phyloP scores from a whole-genome alignment of 2,329 filamentous ascomycete species.

The Salinomyces thailandicus region DNA sequence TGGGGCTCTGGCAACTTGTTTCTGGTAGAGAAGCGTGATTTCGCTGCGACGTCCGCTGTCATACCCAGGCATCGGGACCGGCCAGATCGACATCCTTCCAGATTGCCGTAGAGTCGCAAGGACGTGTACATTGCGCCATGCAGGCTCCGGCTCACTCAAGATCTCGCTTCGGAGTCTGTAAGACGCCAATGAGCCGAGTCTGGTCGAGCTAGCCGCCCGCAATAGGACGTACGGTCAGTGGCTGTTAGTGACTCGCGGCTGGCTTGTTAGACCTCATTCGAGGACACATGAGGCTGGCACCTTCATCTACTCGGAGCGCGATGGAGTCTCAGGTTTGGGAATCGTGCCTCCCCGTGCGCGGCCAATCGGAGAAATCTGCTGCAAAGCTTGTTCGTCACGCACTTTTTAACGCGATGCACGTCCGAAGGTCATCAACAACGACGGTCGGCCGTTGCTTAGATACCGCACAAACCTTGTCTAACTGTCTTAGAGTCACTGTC shows the following conservation, averaged over 20 bases:
- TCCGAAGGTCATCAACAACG: no score
- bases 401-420: no score
- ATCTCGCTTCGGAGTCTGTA: neutral
- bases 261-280: neutral
- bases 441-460: no score
- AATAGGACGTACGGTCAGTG: neutral
- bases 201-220: neutral
- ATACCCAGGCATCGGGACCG: no score
- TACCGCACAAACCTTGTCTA: no score
- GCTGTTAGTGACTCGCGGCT: no score
- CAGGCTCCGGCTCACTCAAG: neutral
- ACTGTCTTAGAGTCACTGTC: no score
- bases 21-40: neutral
- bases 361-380: no score
- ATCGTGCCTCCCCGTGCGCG: no score
- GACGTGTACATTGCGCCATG: neutral
- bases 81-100: neutral
- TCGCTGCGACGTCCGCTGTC: no score
- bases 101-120: no score
- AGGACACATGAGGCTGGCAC: neutral
- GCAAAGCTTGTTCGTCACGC: no score
- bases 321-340: neutral
- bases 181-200: neutral
- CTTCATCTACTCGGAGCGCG: neutral
- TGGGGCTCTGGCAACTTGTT: neutral